A percentile compares a stretch with the other conserved stretches of the same genome.
phyloP scores from a whole-genome alignment of 306 rosid species.

The Macrotyloma uniflorum region DNA sequence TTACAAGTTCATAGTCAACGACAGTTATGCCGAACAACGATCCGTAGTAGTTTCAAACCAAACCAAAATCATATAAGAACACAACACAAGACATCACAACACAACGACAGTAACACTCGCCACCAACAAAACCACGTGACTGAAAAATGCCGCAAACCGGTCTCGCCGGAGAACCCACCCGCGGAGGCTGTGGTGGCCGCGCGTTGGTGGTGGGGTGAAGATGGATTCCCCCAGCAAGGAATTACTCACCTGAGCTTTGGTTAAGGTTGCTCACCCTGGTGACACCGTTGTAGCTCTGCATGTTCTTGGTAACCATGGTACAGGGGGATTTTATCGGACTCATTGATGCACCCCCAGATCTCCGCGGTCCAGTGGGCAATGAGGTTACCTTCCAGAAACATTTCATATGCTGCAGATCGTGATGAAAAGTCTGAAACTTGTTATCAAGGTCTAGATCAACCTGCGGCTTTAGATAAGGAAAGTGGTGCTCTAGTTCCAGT shows the following conservation, averaged over 20 bases:
- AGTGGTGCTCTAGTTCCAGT: conserved; percentile 79
- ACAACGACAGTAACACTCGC: background rate
- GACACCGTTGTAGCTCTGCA: conserved; percentile 88
- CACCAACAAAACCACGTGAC: conserved; percentile 33
- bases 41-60: background rate
- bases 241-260: conserved; percentile 93
- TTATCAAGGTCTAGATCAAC: conserved; percentile 45
- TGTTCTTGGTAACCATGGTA: conserved; percentile 80
- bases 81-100: background rate
- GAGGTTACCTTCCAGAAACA: conserved; percentile 73
- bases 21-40: conserved; percentile 48
- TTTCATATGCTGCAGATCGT: conserved; percentile 38
- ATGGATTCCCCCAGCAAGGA: conserved; percentile 81
- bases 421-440: conserved; percentile 36
- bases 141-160: conserved; percentile 49
- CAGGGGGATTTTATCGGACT: conserved; percentile 27
- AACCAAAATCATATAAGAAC: background rate
- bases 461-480: conserved; percentile 57
- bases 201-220: conserved; percentile 81
- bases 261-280: conserved; percentile 86
- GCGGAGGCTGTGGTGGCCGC: conserved; percentile 49
- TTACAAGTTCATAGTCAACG: conserved; percentile 27
- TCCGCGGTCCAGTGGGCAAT: conserved; percentile 98
- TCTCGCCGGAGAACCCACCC: conserved; percentile 40
- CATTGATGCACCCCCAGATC: conserved; percentile 45